Evolutionary conservation across 768 basidiomycete genomes (phyloP).

Genomic region (Leccinum subtestaceum): DNA sequence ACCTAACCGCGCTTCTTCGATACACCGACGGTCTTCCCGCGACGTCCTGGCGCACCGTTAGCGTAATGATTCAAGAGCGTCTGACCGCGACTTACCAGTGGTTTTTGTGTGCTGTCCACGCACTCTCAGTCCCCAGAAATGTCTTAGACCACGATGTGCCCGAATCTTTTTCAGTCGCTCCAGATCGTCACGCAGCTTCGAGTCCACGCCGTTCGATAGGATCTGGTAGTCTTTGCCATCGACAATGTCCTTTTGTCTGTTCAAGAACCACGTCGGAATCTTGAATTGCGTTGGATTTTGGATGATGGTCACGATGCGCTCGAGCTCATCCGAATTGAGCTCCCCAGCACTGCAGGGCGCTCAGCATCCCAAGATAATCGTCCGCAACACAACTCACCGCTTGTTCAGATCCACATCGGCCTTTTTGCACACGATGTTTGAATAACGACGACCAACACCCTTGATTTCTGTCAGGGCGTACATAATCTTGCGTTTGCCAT

Average conservation of each 20-base stretch:
- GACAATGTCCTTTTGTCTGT: conserved; percentile 97
- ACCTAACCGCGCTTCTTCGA: conserved; percentile 79
- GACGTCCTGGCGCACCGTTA: conserved; percentile 59
- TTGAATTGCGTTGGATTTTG: conserved; percentile 99
- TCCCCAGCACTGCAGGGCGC: conserved; percentile 78
- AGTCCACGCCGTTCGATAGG: conserved; percentile 94
- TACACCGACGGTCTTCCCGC: conserved; percentile 94
- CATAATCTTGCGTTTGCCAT: conserved; percentile 99
- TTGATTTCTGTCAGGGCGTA: conserved; percentile 99
- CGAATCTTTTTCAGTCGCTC: conserved; percentile 99
- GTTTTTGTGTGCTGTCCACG: conserved; percentile 99
- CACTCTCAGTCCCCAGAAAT: conserved; percentile 93
- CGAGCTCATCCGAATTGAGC: conserved; percentile 98
- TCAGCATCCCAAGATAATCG: conserved; percentile 6
- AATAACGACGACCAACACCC: conserved; percentile 98
- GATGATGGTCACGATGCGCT: conserved; percentile 98
- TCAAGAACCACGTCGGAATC: conserved; percentile 98
- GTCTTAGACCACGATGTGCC: conserved; percentile 89
- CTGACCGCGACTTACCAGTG: conserved; percentile 57
- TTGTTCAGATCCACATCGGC: conserved; percentile 98
- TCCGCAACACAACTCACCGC: conserved; percentile 60
- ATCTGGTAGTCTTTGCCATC: conserved; percentile 98
- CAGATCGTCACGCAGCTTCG: conserved; percentile 96
- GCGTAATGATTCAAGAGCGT: background rate
- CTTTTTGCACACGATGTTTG: conserved; percentile 99